Evolutionary conservation across 179 eudicot species (phyloP).

Genomic region (Silene coronaria): DNA sequence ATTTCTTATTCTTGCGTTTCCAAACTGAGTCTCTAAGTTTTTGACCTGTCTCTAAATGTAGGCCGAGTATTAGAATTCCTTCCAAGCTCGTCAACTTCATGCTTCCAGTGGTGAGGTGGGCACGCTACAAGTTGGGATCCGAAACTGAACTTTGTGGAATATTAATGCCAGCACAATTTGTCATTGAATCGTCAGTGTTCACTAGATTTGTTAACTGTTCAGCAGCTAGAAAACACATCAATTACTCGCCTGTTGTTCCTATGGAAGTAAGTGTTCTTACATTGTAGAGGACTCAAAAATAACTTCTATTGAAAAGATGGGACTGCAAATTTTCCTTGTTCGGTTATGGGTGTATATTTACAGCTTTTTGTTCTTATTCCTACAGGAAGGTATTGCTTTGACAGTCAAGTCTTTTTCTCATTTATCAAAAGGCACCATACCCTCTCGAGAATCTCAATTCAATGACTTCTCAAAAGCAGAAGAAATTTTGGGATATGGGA

Average conservation of each 20-base stretch:
- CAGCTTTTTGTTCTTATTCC: conserved; percentile 15
- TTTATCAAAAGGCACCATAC: conserved; percentile 39
- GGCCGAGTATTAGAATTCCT: conserved; percentile 74
- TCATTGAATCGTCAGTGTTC: conserved; percentile 47
- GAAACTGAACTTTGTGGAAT: conserved; percentile 36
- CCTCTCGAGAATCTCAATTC: conserved; percentile 28
- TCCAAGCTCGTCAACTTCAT: conserved; percentile 34
- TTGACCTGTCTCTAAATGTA: conserved; percentile 30
- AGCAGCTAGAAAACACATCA: conserved; percentile 63
- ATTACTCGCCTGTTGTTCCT: conserved; percentile 67
- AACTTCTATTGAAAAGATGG: background rate
- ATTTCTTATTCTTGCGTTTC: background rate
- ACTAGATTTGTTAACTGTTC: conserved; percentile 70
- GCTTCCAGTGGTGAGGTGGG: conserved; percentile 46
- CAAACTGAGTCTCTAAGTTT: conserved; percentile 1
- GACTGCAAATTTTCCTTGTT: background rate
- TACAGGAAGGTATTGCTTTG: conserved; percentile 70
- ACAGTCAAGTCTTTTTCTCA: conserved; percentile 64
- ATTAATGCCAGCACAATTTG: conserved; percentile 32
- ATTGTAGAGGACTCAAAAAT: conserved; percentile 4
- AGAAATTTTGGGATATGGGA: conserved; percentile 66
- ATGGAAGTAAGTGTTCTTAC: conserved; percentile 51
- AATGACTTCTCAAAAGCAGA: conserved; percentile 62
- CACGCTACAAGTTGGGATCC: conserved; percentile 43
- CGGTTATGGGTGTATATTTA: background rate